phyloP scores from a whole-genome alignment of 768 basidiomycete genomes.

The Phaeolepiota aurea region DNA sequence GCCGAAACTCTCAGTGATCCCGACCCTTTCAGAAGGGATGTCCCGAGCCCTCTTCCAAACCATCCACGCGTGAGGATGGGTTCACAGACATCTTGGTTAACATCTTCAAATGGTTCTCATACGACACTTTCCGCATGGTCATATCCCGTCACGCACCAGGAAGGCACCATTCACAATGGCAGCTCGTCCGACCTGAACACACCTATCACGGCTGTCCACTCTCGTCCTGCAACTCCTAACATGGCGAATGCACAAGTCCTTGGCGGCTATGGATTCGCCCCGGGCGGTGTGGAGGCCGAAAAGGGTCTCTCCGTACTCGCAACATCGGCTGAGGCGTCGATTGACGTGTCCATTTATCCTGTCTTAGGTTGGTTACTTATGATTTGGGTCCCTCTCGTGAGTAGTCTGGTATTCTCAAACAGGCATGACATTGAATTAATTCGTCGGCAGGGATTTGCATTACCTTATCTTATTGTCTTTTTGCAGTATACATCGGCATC shows the following conservation, averaged over 20 bases:
- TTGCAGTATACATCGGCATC: conserved; percentile 29
- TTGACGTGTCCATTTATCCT: conserved; percentile 49
- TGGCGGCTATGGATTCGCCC: conserved; percentile 61
- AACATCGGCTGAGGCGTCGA: conserved; percentile 29
- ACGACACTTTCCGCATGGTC: conserved; percentile 61
- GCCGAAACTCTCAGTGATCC: conserved; percentile 32
- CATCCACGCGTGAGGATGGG: conserved; percentile 41
- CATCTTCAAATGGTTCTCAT: conserved; percentile 51
- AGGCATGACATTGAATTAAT: conserved; percentile 3
- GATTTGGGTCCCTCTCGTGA: conserved; percentile 65
- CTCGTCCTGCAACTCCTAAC: conserved; percentile 43
- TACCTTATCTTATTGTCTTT: conserved; percentile 51
- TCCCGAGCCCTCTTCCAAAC: conserved; percentile 27
- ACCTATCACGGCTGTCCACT: conserved; percentile 23
- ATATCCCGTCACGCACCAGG: conserved; percentile 42
- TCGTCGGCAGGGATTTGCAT: conserved; percentile 39
- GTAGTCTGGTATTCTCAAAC: conserved; percentile 15
- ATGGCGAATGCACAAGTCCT: conserved; percentile 54
- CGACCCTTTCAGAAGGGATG: conserved; percentile 58
- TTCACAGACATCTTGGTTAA: conserved; percentile 71
- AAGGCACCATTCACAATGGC: conserved; percentile 22
- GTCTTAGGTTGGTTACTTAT: conserved; percentile 56
- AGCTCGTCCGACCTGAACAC: conserved; percentile 36
- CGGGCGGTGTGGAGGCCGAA: conserved; percentile 36
- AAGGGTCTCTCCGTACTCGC: conserved; percentile 42